A percentile compares a stretch with the other conserved stretches of the same genome.
Evolutionary conservation across 208 protist genomes (phyloP).

Genomic region (Crithidia acanthocephali): DNA sequence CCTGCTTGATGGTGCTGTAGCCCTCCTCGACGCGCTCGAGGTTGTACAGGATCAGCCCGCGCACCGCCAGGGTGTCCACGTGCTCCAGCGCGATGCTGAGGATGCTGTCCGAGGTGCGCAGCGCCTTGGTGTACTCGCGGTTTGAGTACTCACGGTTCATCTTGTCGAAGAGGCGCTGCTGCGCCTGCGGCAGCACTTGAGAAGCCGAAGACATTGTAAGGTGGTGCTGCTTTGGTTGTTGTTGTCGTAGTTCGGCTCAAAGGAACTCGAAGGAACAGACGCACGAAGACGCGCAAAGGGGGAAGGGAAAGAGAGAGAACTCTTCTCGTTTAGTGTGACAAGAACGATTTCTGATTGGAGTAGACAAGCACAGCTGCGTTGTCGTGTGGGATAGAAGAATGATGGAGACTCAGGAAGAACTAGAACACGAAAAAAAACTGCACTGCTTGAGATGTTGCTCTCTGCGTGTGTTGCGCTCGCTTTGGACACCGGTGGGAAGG

Average conservation of each 20-base stretch:
- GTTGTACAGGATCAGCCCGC: constrained; percentile 77
- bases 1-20: constrained; percentile 60
- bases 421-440: too few relatives aligned
- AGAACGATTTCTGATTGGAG: too few relatives aligned
- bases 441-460: too few relatives aligned
- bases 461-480: not conserved
- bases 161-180: constrained; percentile 83
- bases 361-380: too few relatives aligned
- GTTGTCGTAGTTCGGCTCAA: too few relatives aligned
- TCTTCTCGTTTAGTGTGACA: too few relatives aligned
- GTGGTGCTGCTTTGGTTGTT: too few relatives aligned
- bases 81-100: constrained; percentile 70
- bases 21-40: constrained; percentile 79
- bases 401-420: too few relatives aligned
- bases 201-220: constrained; percentile 9
- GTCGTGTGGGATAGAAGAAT: too few relatives aligned
- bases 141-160: constrained; percentile 80
- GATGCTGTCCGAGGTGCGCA: constrained; percentile 77
- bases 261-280: not conserved
- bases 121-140: constrained; percentile 80
- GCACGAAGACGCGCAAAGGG: too few relatives aligned
- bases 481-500: too few relatives aligned
- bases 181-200: constrained; percentile 37
- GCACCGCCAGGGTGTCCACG: constrained; percentile 83
- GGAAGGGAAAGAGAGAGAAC: too few relatives aligned